Conservation (phyloP, 176 grass and related monocot genomes). For the Oryza nivara region DNA sequence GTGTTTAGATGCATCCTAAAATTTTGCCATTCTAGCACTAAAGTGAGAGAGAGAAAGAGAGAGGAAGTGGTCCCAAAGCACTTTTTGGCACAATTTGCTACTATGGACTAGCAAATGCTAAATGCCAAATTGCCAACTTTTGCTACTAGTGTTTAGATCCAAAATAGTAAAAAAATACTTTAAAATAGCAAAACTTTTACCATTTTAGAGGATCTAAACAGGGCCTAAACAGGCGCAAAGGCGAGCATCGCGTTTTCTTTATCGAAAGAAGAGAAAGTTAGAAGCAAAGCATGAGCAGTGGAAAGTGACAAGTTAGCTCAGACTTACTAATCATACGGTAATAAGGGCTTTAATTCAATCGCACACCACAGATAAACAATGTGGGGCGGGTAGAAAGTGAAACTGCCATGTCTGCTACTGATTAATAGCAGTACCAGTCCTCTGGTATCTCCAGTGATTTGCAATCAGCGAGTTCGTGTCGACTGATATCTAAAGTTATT, state of each 20-base stretch:
- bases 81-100: too few species aligned
- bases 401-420: neutral
- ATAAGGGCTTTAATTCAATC: slow-evolving; percentile 10
- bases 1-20: too few species aligned
- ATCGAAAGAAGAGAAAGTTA: slow-evolving; percentile 53
- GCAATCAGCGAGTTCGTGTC: neutral
- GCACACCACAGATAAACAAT: neutral
- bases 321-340: slow-evolving; percentile 48
- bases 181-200: too few species aligned
- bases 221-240: neutral
- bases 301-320: slow-evolving; percentile 46
- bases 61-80: too few species aligned
- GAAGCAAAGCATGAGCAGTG: slow-evolving; percentile 33
- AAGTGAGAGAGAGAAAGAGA: too few species aligned
- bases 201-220: too few species aligned
- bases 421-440: neutral
- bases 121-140: too few species aligned
- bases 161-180: too few species aligned
- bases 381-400: neutral
- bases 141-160: too few species aligned
- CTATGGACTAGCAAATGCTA: too few species aligned
- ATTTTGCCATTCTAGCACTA: too few species aligned
- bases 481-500: neutral
- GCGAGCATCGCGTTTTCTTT: slow-evolving; percentile 35
- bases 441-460: neutral